phyloP scores from a whole-genome alignment of 1,284 basidiomycete species.

The Sanghuangporus sanghuang region DNA sequence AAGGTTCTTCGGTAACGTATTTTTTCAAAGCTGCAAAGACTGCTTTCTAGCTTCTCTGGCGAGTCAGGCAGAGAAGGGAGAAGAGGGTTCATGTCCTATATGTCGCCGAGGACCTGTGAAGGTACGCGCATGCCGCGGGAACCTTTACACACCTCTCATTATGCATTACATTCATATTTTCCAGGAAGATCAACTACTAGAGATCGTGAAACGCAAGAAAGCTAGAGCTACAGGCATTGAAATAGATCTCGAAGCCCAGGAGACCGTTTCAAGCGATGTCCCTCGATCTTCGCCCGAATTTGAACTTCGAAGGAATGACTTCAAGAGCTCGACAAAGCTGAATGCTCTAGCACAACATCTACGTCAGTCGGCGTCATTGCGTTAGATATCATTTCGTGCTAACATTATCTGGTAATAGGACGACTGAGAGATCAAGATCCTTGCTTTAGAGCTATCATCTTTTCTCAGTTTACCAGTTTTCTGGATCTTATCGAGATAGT shows the following conservation, averaged over 20 bases:
- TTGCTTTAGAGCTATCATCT: conserved; percentile 80
- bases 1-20: not conserved
- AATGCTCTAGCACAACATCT: conserved; percentile 69
- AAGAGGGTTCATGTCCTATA: conserved; percentile 67
- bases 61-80: conserved; percentile 57
- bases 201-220: conserved; percentile 44
- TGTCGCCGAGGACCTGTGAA: conserved; percentile 65
- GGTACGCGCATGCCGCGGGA: conserved; percentile 28
- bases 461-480: conserved; percentile 84
- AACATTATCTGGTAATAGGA: conserved; percentile 32
- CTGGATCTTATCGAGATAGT: conserved; percentile 78
- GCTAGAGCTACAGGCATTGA: conserved; percentile 2
- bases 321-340: conserved; percentile 85
- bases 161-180: not conserved
- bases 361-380: conserved; percentile 35
- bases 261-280: conserved; percentile 31
- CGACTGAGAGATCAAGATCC: conserved; percentile 67
- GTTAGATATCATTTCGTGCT: not conserved
- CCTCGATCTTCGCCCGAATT: conserved; percentile 42
- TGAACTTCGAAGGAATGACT: conserved; percentile 72
- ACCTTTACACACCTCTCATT: not conserved
- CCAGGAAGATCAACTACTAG: conserved; percentile 55
- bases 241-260: conserved; percentile 18
- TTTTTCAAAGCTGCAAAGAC: conserved; percentile 68
- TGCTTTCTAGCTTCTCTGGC: conserved; percentile 72